Conservation (phyloP, 1,139 yeast species). For the Komagataea norvegica region DNA sequence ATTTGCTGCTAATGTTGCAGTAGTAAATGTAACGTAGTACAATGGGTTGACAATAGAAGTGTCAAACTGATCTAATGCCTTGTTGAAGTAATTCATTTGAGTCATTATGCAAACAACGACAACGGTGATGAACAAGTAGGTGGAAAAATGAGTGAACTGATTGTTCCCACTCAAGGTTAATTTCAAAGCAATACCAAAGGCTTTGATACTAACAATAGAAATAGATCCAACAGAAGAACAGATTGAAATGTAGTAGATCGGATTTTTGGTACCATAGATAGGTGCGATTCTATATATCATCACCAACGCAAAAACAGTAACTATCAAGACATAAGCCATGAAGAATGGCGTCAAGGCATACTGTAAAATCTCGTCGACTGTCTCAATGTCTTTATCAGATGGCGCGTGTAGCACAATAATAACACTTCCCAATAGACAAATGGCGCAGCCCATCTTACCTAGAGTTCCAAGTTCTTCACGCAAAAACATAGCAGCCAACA, state of each 20-base stretch:
- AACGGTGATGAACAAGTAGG: constrained; percentile 74
- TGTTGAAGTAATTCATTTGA: constrained; percentile 91
- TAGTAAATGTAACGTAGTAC: constrained; percentile 87
- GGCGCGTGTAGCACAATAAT: constrained; percentile 91
- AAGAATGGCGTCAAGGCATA: constrained; percentile 84
- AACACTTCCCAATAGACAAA: constrained; percentile 85
- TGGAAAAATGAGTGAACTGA: constrained; percentile 80
- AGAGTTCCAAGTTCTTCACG: constrained; percentile 83
- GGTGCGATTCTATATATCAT: constrained; percentile 87
- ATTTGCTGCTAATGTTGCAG: constrained; percentile 81
- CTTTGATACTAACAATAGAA: constrained; percentile 89
- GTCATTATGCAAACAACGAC: constrained; percentile 81
- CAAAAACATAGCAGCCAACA: constrained; percentile 76
- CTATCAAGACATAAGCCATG: constrained; percentile 58
- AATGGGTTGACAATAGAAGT: constrained; percentile 90
- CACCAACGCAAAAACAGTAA: constrained; percentile 61
- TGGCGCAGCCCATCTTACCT: constrained; percentile 95
- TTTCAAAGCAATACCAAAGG: constrained; percentile 88
- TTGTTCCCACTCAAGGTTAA: constrained; percentile 84
- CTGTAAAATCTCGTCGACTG: constrained; percentile 81
- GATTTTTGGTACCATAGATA: constrained; percentile 71
- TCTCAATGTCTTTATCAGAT: constrained; percentile 80
- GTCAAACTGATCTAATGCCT: constrained; percentile 89
- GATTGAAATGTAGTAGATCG: constrained; percentile 85
- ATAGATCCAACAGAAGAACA: constrained; percentile 90